Evolutionary conservation across 352 stramenopile species (phyloP), one percentile per base, ranked within the genome.

Genomic region (Paralagenidium karlingii): DNA sequence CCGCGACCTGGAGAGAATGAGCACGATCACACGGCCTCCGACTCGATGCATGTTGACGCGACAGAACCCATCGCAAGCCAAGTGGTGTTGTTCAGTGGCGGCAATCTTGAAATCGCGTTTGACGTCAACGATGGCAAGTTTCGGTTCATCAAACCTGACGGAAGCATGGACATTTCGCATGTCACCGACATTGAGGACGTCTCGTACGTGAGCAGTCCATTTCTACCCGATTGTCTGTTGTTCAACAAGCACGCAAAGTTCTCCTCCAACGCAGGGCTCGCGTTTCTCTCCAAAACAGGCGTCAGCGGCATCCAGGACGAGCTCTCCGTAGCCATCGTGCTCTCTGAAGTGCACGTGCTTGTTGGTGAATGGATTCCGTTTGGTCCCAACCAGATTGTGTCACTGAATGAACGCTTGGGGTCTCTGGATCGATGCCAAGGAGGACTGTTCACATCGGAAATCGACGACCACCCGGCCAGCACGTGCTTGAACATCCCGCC

Each of bases 331-430:
- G 89, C 96, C 16, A 96, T 98, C 46, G 96, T 96, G 25, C 64
- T 98, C 29, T 96, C 97, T 47, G 94, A 92, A 24, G 92, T 98
- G 22, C 93, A 83, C 4, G 75, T 99, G 10, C 97, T 99, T 65
- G 90, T 98, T 24, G 88, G 89, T 8, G 94, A 99, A 62, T 98
- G 95, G 67, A 97, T 99, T 37, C 94, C 94, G 19, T 98, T 98
- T 48, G 94, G 94, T 8, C 79, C 90, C 1, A 99, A 99, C 56
- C 84, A 98, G 63, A 96, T 99, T 32, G 88, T 98, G 34, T 86
- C 95, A 39, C 65, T 99, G 2, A 99, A 99, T 43, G 94, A 96
- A 41, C 96, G 94, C 22, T 59, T 99, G 22, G 94, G 94, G 3
- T 95, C 86, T 10, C 94, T 95, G 7, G 94, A 99, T 53, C 74